Evolutionary conservation across 805 yeast genomes (phyloP), one percentile per base, ranked within the genome.

Genomic region (Metschnikowia kunwiensis): DNA sequence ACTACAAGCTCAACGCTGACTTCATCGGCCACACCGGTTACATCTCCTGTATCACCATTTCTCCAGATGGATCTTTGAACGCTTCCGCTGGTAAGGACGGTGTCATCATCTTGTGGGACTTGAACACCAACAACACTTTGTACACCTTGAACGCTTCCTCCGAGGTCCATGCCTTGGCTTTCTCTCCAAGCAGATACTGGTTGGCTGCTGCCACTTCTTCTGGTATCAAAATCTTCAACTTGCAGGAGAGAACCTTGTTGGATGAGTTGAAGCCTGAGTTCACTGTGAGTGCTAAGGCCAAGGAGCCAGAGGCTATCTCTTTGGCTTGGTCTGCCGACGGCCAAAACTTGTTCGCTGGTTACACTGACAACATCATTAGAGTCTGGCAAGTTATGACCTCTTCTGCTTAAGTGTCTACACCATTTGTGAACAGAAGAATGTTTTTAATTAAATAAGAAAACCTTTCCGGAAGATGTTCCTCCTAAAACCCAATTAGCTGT

Each of bases 181-280:
- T 93, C 95, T 91, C 97, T 71, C 98, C 99, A 77, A 86, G 86
- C 95, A 89, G 98, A 84, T 93, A 86, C 94, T 93, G 98, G 98
- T 85, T 93, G 72, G 91, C 95, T 70, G 98, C 97, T 75, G 97
- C 98, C 66, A 93, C 99, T 61, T 76, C 96, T 54, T 75, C 96
- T 56, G 93, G 96, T 65, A 87, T 93, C 80, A 91, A 89, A 86
- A 82, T 93, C 80, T 93, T 81, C 86, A 86, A 89, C 83, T 82
- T 93, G 72, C 93, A 88, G 77, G 89, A 85, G 75, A 83, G 94
- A 76, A 75, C 75, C 60, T 78, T 89, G 70, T 85, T 88, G 74
- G 97, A 89, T 66, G 96, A 89, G 78, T 85, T 93, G 75, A 89
- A 86, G 77, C 97, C 97, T 69, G 97, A 93, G 77, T 86, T 87